phyloP scores from a whole-genome alignment of 2,329 filamentous ascomycete species.

The Fusarium ambrosium region DNA sequence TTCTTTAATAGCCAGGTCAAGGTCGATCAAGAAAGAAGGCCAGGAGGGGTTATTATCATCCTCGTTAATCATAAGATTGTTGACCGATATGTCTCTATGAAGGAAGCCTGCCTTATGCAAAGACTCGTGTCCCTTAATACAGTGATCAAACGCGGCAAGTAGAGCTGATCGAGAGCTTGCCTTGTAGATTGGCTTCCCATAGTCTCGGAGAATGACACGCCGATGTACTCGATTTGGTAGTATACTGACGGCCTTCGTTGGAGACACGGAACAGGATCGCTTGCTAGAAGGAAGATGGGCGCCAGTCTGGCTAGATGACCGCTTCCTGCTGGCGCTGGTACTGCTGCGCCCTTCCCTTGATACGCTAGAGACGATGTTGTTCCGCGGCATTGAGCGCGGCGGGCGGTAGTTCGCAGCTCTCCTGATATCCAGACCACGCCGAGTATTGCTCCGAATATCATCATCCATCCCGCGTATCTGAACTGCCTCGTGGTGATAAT shows the following conservation, averaged over 20 bases:
- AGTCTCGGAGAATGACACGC: too few species aligned
- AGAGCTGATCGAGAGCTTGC: constrained; percentile 54
- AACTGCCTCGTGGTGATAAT: constrained; percentile 60
- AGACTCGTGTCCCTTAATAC: constrained; percentile 54
- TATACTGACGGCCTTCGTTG: constrained; percentile 41
- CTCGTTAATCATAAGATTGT: constrained; percentile 63
- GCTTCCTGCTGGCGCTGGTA: constrained; percentile 22
- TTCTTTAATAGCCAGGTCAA: constrained; percentile 55
- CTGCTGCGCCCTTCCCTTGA: constrained; percentile 41
- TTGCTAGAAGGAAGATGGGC: constrained; percentile 42
- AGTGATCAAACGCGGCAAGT: constrained; percentile 52
- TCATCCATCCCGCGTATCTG: constrained; percentile 49
- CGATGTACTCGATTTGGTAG: constrained; percentile 51
- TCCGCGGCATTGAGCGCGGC: constrained; percentile 14
- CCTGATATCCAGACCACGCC: constrained; percentile 51
- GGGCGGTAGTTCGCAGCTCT: constrained; percentile 52
- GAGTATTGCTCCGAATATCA: constrained; percentile 53
- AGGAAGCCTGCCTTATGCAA: constrained; percentile 54
- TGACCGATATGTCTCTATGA: constrained; percentile 59
- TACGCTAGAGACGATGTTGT: neutral
- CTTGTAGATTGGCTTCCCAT: constrained; percentile 25
- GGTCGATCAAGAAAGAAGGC: constrained; percentile 58
- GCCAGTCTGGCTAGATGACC: neutral
- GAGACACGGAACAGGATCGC: constrained; percentile 48
- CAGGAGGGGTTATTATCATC: constrained; percentile 55